These are phyloP conservation scores for Fusarium tjaetaba DNA, from an alignment of 2,329 filamentous ascomycete species.

Conservation along the genomic window DNA sequence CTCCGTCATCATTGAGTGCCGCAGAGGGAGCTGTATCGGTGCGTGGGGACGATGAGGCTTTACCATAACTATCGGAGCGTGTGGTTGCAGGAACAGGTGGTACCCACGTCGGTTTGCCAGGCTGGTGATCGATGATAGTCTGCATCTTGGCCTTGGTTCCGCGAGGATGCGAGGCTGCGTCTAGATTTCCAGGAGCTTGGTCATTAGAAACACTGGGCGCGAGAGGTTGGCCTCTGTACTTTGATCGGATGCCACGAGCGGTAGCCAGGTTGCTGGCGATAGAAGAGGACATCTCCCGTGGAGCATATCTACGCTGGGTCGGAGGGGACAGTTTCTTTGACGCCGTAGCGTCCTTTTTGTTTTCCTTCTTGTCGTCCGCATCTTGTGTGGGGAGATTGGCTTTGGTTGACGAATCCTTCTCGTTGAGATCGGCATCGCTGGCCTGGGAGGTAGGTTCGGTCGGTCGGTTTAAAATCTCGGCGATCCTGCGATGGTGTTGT, in stretches of 20 bases:
- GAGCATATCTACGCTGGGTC: conserved; percentile 62
- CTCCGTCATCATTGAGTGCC: conserved; percentile 67
- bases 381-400: conserved; percentile 26
- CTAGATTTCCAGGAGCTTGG: conserved; percentile 76
- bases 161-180: conserved; percentile 63
- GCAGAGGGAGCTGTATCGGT: conserved; percentile 38
- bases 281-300: conserved; percentile 79
- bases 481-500: conserved; percentile 85
- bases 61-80: conserved; percentile 41
- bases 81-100: conserved; percentile 51
- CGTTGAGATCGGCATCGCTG: conserved; percentile 40
- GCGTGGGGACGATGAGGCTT: conserved; percentile 39
- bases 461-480: conserved; percentile 80
- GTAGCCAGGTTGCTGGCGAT: conserved; percentile 91
- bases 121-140: conserved; percentile 63
- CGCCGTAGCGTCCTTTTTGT: conserved; percentile 32
- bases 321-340: conserved; percentile 46
- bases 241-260: conserved; percentile 79
- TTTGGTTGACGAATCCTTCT: conserved; percentile 45
- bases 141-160: conserved; percentile 64
- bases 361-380: conserved; percentile 37
- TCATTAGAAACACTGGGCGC: conserved; percentile 79
- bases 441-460: conserved; percentile 54
- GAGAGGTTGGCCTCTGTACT: conserved; percentile 72
- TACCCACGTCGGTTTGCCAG: conserved; percentile 64